Percentiles rank a stretch among this genome's conserved stretches.
phyloP scores from a whole-genome alignment of 495 filamentous ascomycete species.

The Trichoderma reesei region DNA sequence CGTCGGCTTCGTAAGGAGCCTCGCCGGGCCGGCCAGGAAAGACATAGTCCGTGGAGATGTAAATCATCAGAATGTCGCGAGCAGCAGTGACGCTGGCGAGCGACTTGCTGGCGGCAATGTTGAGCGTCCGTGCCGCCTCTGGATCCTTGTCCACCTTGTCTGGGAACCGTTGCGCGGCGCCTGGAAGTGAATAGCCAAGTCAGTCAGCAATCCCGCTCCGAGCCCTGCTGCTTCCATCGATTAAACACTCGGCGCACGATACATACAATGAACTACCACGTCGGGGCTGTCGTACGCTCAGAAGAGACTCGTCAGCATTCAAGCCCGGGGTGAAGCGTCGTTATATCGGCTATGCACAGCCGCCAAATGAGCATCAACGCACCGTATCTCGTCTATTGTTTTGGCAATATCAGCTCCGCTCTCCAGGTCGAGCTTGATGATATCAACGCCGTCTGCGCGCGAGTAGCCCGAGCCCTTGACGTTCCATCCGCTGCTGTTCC shows the following conservation, averaged over 20 bases:
- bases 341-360: neutral
- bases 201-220: neutral
- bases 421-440: constrained; percentile 68
- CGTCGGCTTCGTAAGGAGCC: constrained; percentile 67
- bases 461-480: constrained; percentile 70
- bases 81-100: constrained; percentile 58
- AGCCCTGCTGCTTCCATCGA: too few relatives aligned
- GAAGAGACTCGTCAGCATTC: constrained; percentile 9
- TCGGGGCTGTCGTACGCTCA: constrained; percentile 47
- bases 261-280: constrained; percentile 71
- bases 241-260: neutral
- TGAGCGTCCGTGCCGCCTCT: constrained; percentile 61
- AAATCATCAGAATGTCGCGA: constrained; percentile 63
- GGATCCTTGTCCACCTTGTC: constrained; percentile 77
- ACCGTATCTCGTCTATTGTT: constrained; percentile 57
- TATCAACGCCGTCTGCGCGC: constrained; percentile 58
- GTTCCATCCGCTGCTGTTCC: constrained; percentile 48
- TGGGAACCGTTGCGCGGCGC: constrained; percentile 85
- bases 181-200: constrained; percentile 26
- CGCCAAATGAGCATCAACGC: constrained; percentile 14
- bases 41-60: constrained; percentile 94
- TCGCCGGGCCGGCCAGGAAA: constrained; percentile 76
- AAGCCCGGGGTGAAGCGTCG: neutral
- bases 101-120: constrained; percentile 57
- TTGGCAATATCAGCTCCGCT: constrained; percentile 50